Base-by-base conservation (phyloP, 2,329 filamentous ascomycete species). In the Colletotrichum tanaceti region DNA sequence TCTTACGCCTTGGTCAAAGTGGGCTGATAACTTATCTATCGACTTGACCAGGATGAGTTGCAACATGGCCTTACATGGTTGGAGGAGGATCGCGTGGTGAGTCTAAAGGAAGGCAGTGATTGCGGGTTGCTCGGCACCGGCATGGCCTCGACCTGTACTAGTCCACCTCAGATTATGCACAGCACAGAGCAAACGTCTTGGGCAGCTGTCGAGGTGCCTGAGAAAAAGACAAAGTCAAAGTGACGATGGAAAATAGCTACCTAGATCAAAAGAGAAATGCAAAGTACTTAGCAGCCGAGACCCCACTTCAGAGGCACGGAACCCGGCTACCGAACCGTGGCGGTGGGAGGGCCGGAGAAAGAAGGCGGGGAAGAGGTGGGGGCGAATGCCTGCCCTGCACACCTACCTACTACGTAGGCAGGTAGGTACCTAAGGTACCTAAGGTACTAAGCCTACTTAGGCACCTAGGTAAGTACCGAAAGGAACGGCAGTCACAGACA, bases 241-340 rank as follows among this genome's bases (percentile, higher is more conserved):
- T n/a, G 3, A n/a, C n/a, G n/a, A 16, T 28, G 16, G 13, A 22
- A 53, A 39, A 16, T 2, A 47, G 32, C 18, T 10, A 6, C 16
- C 22, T 32, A 4, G n/a, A 32, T 39, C 13, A 7, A 32, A 9
- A 46, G 11, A 14, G 18, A 39, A 16, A 24, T 16, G 39, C 14
- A 39, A 14, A 20, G 28, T 44, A 24, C 24, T 3, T 24, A 22
- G 44, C 32, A 35, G 32, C 52, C 52, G 64, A 52, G 64, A 41
- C 59, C 59, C 64, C 64, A 63, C 64, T 58, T 58, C 32, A 35
- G 32, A 35, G 20, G 38, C 59, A 67, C 52, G 44, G 64, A 35
- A 7, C 38, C 44, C 44, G 35, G 43, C 38, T 35, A 49, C 59
- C 58, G 58, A 63, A 39, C 28, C 46, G 46, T 35, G 22, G 44